These are phyloP conservation scores for Ustilago tritici DNA, from an alignment of 1,284 basidiomycete species.

Conservation along the genomic window DNA sequence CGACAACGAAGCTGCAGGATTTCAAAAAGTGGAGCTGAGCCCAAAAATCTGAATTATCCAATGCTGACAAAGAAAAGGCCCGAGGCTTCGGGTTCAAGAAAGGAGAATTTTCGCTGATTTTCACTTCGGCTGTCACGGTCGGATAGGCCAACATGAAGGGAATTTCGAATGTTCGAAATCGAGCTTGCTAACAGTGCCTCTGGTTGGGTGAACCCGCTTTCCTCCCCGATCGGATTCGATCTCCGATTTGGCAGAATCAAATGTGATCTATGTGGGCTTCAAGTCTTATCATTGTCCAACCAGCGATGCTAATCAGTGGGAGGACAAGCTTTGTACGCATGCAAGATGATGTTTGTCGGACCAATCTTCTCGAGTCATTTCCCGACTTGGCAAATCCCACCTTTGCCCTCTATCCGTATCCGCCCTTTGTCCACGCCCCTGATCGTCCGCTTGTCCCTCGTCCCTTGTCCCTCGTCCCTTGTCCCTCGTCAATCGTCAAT, in stretches of 20 bases:
- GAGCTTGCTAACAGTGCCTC: neutral
- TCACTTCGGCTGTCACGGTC: constrained; percentile 14
- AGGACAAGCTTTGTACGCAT: constrained; percentile 3
- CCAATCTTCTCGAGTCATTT: neutral
- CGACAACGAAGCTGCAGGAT: neutral
- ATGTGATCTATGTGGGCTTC: neutral
- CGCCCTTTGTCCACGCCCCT: constrained; percentile 1
- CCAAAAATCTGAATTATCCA: constrained; percentile 16
- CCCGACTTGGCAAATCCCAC: neutral
- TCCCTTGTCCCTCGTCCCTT: neutral
- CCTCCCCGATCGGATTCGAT: neutral
- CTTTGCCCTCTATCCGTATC: neutral
- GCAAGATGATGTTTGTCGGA: neutral
- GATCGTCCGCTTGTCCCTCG: neutral
- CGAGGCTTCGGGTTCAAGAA: constrained; percentile 1
- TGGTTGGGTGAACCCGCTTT: constrained; percentile 12
- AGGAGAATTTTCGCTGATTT: constrained; percentile 6
- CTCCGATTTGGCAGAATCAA: neutral
- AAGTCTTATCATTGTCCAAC: neutral
- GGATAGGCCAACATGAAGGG: constrained; percentile 12
- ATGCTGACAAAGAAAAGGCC: constrained; percentile 13
- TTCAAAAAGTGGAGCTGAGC: constrained; percentile 17
- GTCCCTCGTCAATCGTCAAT: neutral
- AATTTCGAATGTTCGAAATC: constrained; percentile 8
- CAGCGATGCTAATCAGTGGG: neutral